Evolutionary conservation across 2,329 filamentous ascomycete genomes (phyloP), one percentile per base, ranked within the genome.

Genomic region (Thielaviopsis musarum): DNA sequence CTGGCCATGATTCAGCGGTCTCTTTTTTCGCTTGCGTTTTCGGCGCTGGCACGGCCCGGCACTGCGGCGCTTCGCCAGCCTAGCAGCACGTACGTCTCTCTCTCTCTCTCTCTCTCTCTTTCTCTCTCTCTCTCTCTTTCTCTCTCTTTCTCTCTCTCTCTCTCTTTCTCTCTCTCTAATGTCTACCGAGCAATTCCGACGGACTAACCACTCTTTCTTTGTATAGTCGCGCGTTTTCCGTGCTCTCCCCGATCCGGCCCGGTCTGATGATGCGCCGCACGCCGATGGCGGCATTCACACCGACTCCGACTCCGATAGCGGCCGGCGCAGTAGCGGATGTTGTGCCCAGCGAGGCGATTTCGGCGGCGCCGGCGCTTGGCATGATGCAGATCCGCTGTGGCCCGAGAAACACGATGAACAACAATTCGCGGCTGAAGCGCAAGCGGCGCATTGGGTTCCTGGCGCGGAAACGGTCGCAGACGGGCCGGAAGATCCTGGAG

Each of bases 381-480:
- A 68, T 69, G 52, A 67, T 66, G 62, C 79, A 81, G 70, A 70
- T 82, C 63, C 77, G 80, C 59, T 82, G 76, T 71, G 80, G 78
- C 1, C 80, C 79, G 54, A 75, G 79, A 61, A 75, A 79, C 66
- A 82, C 77, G 34, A 77, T 82, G 77, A 75, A 77, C 59, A 70
- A 73, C 56, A 70, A 75, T 59, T 80, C 76, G 59, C 73, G 80
- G 41, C 70, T 82, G 58, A 68, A 82, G 15, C 77, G 81, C 69
- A 83, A 82, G 73, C 73, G 80, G 24, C 74, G 79, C 64, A 75
- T 78, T 64, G 81, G 80, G 0, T 83, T 81, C 65, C 68, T 83
- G 54, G 74, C 71, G 64, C 71, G 80, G 45, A 68, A 75, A 64
- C 70, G 74, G 64, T 75, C 74, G 53, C 74, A 72, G 66, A 76